Evolutionary conservation across 2,329 filamentous ascomycete genomes (phyloP).

Genomic region (Gremmenia infestans): DNA sequence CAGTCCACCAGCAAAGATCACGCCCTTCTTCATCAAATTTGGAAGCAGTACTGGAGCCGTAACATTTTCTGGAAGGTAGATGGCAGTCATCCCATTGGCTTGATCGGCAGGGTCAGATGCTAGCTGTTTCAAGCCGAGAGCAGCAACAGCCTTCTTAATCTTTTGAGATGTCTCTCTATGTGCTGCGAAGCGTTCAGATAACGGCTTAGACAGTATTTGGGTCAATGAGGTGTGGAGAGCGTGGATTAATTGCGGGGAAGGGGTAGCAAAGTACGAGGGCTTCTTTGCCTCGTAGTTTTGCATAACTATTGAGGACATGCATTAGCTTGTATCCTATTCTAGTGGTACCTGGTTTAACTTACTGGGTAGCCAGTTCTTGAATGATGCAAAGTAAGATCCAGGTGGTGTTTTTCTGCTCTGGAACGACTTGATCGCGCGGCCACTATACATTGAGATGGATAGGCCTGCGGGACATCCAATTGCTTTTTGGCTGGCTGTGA

Average conservation of each 20-base stretch:
- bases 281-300: constrained; percentile 98
- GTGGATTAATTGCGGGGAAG: constrained; percentile 87
- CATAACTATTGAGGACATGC: constrained; percentile 66
- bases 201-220: constrained; percentile 76
- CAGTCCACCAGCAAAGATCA: constrained; percentile 90
- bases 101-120: constrained; percentile 83
- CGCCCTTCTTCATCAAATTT: constrained; percentile 76
- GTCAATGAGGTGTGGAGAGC: constrained; percentile 84
- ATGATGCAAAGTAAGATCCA: constrained; percentile 86
- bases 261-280: constrained; percentile 95
- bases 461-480: constrained; percentile 93
- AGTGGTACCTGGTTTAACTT: constrained; percentile 32
- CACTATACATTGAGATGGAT: constrained; percentile 91
- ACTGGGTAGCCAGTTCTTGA: constrained; percentile 97
- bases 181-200: constrained; percentile 76
- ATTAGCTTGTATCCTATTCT: neutral
- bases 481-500: constrained; percentile 95
- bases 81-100: constrained; percentile 96
- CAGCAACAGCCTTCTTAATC: constrained; percentile 77
- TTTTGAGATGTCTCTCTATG: constrained; percentile 77
- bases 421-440: constrained; percentile 75
- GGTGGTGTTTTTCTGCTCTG: constrained; percentile 77
- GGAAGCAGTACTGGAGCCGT: constrained; percentile 79
- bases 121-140: constrained; percentile 82
- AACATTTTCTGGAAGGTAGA: constrained; percentile 84